Base-by-base conservation (phyloP, 306 rosid species). In the Gastrolobium villosum region DNA sequence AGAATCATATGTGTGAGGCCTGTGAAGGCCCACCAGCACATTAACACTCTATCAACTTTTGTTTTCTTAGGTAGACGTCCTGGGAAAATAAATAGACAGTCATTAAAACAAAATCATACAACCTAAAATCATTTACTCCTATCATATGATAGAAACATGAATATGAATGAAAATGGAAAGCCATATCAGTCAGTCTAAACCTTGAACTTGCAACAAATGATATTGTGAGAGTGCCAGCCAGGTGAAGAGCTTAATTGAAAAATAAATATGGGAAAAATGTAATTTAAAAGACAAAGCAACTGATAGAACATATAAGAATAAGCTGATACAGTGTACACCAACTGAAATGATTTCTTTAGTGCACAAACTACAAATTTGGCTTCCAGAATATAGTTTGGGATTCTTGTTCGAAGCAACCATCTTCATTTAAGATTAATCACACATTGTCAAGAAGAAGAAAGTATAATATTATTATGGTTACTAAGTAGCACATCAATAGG, bases 11-110 rank as follows among this genome's bases (percentile, higher is more conserved):
- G 96, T 5, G 97, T 92, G 83, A 95, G 93, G 75, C 98, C 99
- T 1, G 98, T 93, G 83, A 96, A 96, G 9, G 85, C 87, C 99
- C 97, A 96, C 99, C 98, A 96, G 84, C 97, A 88, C 96, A 96
- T 93, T 8, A 96, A 84, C 90, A 87, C 36, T 65, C 97, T 88
- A 26, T 96, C 98, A 57, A 86, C 39, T 85, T 80, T 93, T 30
- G 89, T 44, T 68, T 32, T 87, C 87, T 86, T 95, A 36, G 75
- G 75, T 20, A 80, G 46, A 56, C 94, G 70, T 70, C 97, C 98
- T 96, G 86, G 53, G 7, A 43, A 68, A 76, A 60, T 45, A 68
- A 76, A 60, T 45, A 55, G 40, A 57, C 37, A 69, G 49, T 32
- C 43, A 79, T 4, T 32, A 6, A 40, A 61, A 57, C 53, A 37